Evolutionary conservation across 2,329 filamentous ascomycete genomes (phyloP), one percentile per base, ranked within the genome.

Genomic region (Penicillium expansum): DNA sequence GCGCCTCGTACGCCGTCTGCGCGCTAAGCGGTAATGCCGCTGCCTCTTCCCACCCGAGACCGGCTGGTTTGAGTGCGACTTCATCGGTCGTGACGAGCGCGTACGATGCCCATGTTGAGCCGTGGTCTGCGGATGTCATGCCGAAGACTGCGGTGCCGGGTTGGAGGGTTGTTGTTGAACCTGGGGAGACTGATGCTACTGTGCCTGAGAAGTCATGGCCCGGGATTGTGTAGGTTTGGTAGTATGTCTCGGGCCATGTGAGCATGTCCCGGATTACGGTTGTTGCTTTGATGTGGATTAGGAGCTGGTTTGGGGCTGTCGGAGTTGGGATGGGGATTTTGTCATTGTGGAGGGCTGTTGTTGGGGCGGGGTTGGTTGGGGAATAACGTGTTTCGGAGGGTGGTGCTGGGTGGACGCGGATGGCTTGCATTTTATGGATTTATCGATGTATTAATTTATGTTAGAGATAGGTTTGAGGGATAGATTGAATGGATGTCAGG

Each of bases 1-100:
- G 53, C n/a, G 69, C 69, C 59, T 73, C 63, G 22, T 62, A 71
- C 7, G 70, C 70, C 27, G 71, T 73, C 58, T 64, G 59, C 24
- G 62, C 69, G 41, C 67, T 69, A 3, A 73, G 52, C 11, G 69
- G 70, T 39, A 71, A 42, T 2, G 64, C 62, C 7, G 69, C 70
- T 0, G 67, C 66, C 38, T 64, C 56, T 20, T 55, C 67, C 54
- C 61, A 70, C 3, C 37, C 37, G 14, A 71, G 39, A 1, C 18
- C 6, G 6, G 10, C 16, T 1, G 71, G 69, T 45, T 69, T 71
- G 32, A 39, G 27, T 4, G 64, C 64, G 5, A 69, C 53, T 51
- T 71, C 68, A 3, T 61, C 48, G 10, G 62, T 59, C 1, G 24
- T 35, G 3, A 66, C 59, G 18, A 73, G 41, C 1, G 60, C 49